Conservation (phyloP, 345 rosid genomes). For the Diplotaxis tenuifolia region DNA sequence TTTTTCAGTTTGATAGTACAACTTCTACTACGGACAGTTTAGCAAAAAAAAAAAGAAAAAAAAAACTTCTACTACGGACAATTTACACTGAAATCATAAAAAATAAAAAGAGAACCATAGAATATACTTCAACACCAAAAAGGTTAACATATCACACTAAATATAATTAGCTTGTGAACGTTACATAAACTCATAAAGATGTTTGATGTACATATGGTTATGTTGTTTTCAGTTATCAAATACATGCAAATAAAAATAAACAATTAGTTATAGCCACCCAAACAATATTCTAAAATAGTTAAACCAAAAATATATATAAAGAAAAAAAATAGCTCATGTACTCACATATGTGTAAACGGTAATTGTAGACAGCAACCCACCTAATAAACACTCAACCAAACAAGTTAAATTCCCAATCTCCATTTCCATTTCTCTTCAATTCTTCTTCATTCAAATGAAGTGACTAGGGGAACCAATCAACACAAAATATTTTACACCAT, state of each 20-base stretch:
- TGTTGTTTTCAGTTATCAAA: neutral
- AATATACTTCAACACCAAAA: neutral
- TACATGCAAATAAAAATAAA: neutral
- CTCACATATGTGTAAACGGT: neutral
- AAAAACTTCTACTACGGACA: too few species aligned
- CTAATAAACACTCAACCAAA: neutral
- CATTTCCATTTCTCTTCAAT: constrained; percentile 3
- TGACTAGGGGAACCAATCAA: neutral
- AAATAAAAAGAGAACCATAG: neutral
- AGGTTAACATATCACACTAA: too few species aligned
- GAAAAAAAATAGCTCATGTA: constrained; percentile 4
- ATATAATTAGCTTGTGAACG: neutral
- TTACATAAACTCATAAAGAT: neutral
- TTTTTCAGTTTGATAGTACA: too few species aligned
- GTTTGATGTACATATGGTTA: neutral
- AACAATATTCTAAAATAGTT: constrained; percentile 11
- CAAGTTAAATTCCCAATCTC: constrained; percentile 20
- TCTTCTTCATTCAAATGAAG: constrained; percentile 2
- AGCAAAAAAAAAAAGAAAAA: too few species aligned
- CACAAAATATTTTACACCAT: constrained; percentile 5
- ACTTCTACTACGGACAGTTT: too few species aligned
- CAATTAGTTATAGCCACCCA: neutral
- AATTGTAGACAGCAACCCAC: constrained; percentile 4
- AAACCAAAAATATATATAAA: neutral
- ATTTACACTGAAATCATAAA: neutral